Conservation (phyloP, 108 stramenopile genomes). For the Cylindrotheca fusiformis region DNA sequence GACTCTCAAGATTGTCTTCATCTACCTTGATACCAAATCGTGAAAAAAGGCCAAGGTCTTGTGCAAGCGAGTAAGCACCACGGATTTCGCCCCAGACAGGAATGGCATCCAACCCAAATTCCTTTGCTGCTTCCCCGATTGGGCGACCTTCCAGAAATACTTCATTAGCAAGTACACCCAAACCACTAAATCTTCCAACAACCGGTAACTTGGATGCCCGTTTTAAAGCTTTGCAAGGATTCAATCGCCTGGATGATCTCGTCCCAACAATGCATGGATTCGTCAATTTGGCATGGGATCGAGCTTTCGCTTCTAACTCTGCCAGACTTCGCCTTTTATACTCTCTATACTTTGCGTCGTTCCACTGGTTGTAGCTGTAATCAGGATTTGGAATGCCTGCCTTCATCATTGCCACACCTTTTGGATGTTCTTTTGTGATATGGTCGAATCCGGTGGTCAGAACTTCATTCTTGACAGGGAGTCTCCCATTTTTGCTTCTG, state of each 20-base stretch:
- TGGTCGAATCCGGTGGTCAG: not conserved
- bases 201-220: not conserved
- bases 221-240: not conserved
- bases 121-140: not conserved
- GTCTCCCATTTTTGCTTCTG: not conserved
- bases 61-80: not conserved
- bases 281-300: not conserved
- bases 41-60: not conserved
- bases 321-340: not conserved
- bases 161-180: not conserved
- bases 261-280: not conserved
- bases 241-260: no score
- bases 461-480: constrained; percentile 1
- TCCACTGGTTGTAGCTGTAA: constrained; percentile 1
- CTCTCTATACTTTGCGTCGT: not conserved
- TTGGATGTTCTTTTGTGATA: not conserved
- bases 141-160: not conserved
- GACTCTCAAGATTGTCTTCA: not conserved
- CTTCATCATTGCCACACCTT: not conserved
- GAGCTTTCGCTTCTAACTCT: not conserved
- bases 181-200: not conserved
- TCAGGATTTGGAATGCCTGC: constrained; percentile 1
- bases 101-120: constrained; percentile 1
- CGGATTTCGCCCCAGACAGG: not conserved
- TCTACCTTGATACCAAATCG: not conserved